A percentile compares a stretch with the other conserved stretches of the same genome.
phyloP scores from a whole-genome alignment of 768 basidiomycete species.

The Mycena pura region DNA sequence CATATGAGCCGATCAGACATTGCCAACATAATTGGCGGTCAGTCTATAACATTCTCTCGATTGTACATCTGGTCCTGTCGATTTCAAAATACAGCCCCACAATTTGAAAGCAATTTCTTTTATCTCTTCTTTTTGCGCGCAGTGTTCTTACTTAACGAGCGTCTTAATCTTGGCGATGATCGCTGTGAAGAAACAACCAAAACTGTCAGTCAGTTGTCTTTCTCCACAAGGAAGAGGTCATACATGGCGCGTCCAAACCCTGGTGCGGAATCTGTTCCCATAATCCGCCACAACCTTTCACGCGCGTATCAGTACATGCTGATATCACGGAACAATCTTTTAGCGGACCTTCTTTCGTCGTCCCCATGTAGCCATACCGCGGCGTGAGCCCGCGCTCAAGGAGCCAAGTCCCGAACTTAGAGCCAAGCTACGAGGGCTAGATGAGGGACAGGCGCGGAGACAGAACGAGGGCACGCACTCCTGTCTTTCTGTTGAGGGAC shows the following conservation, averaged over 20 bases:
- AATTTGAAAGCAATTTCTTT: not conserved
- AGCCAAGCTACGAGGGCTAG: conserved; percentile 60
- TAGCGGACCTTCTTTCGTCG: conserved; percentile 67
- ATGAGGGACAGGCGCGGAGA: not conserved
- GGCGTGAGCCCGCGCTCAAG: conserved; percentile 83
- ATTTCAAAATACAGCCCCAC: no score
- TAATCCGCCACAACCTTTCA: conserved; percentile 64
- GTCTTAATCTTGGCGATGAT: conserved; percentile 58
- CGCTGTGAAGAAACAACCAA: conserved; percentile 41
- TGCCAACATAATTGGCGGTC: no score
- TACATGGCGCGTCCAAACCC: conserved; percentile 80
- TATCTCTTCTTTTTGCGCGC: not conserved
- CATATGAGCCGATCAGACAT: not conserved
- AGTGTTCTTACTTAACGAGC: conserved; percentile 36
- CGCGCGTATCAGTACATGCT: conserved; percentile 43
- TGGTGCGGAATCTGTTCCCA: conserved; percentile 87
- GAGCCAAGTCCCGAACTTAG: conserved; percentile 86
- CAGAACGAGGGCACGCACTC: conserved; percentile 48
- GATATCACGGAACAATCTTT: conserved; percentile 5
- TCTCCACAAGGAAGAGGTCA: conserved; percentile 34
- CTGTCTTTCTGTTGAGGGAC: conserved; percentile 89
- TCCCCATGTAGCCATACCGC: conserved; percentile 82
- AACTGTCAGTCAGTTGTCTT: conserved; percentile 1
- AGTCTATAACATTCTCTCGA: not conserved
- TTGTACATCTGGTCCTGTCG: conserved; percentile 11